Base-by-base conservation (phyloP, 2,329 filamentous ascomycete species). In the Ascochyta viciae-villosae region DNA sequence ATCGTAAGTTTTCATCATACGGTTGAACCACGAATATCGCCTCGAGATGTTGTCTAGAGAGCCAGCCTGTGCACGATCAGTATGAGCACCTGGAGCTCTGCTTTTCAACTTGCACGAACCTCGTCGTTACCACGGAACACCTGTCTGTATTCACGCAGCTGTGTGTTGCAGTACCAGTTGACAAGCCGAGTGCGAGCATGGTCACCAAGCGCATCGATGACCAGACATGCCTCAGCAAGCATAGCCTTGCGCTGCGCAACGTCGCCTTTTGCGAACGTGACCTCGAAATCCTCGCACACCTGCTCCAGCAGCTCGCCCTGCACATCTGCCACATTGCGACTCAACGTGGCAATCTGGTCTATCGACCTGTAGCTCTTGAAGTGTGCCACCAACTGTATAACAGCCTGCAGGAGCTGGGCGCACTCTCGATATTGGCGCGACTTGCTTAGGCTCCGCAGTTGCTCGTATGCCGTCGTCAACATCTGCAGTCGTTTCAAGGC, bases 341-440 rank as follows among this genome's bases (percentile, higher is more conserved):
- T 96, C 61, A 99, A 82, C 0, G 90, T 90, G 26, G 95, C 95
- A 73, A 99, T 98, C 82, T 99, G 95, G 74, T 98, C 94, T 66
- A 99, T 98, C 67, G 92, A 96, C 56, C 95, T 84, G 76, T 98
- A 99, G 76, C 91, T 96, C 79, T 96, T 96, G 84, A 99, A 99
- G 78, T 99, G 93, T 64, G 91, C 91, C 90, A 98, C 97, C 41
- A 99, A 87, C 83, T 99, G 95, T 55, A 99, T 85, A 29, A 99
- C 95, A 9, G 95, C 95, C 79, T 96, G 92, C 54, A 99, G 82
- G 57, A 99, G 82, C 68, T 96, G 92, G 15, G 94, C 93, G 73
- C 95, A 98, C 75, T 99, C 95, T 62, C 91, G 84, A 75, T 99
- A 99, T 76, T 99, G 95, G 53, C 94, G 84, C 33, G 90, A 89